These are phyloP conservation scores for Candida glucosophila DNA, from an alignment of 1,139 yeast species.

Conservation along the genomic window DNA sequence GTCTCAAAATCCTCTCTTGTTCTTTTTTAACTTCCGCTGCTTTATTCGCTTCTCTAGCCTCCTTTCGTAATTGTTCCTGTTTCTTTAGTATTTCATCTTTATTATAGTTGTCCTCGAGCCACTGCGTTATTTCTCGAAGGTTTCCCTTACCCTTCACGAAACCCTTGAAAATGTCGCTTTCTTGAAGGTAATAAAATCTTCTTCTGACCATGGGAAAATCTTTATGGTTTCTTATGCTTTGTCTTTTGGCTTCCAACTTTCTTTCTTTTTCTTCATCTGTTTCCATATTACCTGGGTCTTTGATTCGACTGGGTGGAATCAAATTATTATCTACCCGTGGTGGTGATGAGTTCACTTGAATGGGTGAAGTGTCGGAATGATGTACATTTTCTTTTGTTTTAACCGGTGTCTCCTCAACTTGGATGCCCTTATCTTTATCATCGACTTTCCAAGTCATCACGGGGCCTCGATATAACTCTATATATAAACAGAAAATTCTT, in stretches of 20 bases:
- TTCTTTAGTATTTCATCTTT: slow-evolving; percentile 20
- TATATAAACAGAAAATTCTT: no score
- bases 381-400: slow-evolving; percentile 16
- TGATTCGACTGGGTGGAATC: slow-evolving; percentile 9
- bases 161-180: slow-evolving; percentile 50
- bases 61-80: slow-evolving; percentile 14
- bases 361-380: slow-evolving; percentile 33
- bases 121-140: slow-evolving; percentile 43
- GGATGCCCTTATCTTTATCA: slow-evolving; percentile 12
- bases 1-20: slow-evolving; percentile 10
- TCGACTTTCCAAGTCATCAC: no score
- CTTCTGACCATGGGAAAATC: slow-evolving; percentile 43
- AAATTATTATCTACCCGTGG: slow-evolving; percentile 5
- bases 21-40: slow-evolving; percentile 10
- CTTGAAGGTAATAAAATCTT: slow-evolving; percentile 37
- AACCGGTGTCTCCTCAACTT: slow-evolving; percentile 12
- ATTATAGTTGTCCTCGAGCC: slow-evolving; percentile 33
- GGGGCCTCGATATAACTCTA: no score
- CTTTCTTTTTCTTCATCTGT: slow-evolving; percentile 17
- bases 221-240: slow-evolving; percentile 32
- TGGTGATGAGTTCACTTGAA: slow-evolving; percentile 19
- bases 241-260: slow-evolving; percentile 27
- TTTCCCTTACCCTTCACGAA: slow-evolving; percentile 54
- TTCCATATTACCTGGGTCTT: slow-evolving; percentile 2
- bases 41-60: slow-evolving; percentile 8